These are phyloP conservation scores for Yamadazyma triangularis DNA, from an alignment of 1,139 yeast species.

Conservation along the genomic window DNA sequence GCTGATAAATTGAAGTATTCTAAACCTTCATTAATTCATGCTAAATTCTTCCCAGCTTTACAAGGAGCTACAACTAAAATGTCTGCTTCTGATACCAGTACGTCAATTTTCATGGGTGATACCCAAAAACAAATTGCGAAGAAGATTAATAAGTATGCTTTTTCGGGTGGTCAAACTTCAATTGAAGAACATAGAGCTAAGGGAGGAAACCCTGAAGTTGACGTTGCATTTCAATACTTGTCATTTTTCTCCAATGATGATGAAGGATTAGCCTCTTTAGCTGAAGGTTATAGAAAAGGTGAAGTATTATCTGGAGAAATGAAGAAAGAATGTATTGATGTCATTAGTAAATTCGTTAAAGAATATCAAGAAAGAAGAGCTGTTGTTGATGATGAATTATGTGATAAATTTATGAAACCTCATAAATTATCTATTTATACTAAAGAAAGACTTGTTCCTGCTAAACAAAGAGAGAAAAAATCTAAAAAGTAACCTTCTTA, in stretches of 20 bases:
- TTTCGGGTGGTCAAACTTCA: conserved; percentile 89
- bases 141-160: conserved; percentile 94
- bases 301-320: conserved; percentile 88
- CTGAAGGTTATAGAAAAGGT: conserved; percentile 70
- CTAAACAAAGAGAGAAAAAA: conserved; percentile 47
- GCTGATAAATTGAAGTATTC: conserved; percentile 87
- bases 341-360: conserved; percentile 71
- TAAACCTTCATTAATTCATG: conserved; percentile 89
- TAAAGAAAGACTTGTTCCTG: conserved; percentile 66
- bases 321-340: conserved; percentile 82
- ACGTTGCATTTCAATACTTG: conserved; percentile 91
- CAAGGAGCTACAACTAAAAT: conserved; percentile 96
- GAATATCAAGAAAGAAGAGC: conserved; percentile 79
- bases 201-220: conserved; percentile 96
- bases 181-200: conserved; percentile 82
- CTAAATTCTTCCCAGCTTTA: conserved; percentile 96
- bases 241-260: conserved; percentile 89
- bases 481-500: too few species aligned
- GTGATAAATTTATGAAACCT: conserved; percentile 76
- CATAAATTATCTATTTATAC: conserved; percentile 76
- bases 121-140: conserved; percentile 88
- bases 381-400: conserved; percentile 58
- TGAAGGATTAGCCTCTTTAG: conserved; percentile 60
- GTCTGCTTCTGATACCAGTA: conserved; percentile 84
- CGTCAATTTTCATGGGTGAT: conserved; percentile 91